These are phyloP conservation scores for Coelastrella sp. DNA, from an alignment of 139 green algal species.

Conservation along the genomic window DNA sequence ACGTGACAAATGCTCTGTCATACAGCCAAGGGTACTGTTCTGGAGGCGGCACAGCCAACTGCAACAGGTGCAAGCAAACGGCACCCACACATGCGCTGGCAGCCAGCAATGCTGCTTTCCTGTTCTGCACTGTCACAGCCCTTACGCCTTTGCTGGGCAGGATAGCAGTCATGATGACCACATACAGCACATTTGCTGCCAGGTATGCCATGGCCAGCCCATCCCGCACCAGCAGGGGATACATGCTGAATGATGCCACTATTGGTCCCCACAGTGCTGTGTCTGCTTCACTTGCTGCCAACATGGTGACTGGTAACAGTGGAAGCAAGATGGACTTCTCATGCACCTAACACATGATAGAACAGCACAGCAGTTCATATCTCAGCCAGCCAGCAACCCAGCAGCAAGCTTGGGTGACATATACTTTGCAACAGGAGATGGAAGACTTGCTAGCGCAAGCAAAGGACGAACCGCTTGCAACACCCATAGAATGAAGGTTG, in stretches of 20 bases:
- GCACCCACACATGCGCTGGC: background rate
- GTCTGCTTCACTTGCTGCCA: conserved; percentile 66
- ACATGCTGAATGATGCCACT: conserved; percentile 88
- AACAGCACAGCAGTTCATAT: no score
- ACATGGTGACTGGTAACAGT: conserved; percentile 84
- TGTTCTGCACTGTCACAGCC: background rate
- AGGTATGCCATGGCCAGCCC: conserved; percentile 79
- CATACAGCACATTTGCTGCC: conserved; percentile 56
- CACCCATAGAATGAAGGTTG: no score
- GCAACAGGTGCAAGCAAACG: conserved; percentile 54
- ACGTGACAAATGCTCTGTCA: conserved; percentile 66
- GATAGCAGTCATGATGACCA: conserved; percentile 1
- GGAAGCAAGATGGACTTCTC: conserved; percentile 98
- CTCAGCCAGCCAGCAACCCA: no score
- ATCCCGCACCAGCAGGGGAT: conserved; percentile 90
- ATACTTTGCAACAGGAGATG: no score
- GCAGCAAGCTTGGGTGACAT: no score
- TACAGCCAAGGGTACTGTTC: conserved; percentile 66
- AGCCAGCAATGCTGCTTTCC: background rate
- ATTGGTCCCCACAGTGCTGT: conserved; percentile 71
- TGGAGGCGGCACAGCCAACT: conserved; percentile 54
- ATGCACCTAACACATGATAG: conserved; percentile 82
- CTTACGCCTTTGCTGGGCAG: background rate
- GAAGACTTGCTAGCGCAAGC: no score
- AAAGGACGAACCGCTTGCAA: no score